Evolutionary conservation across 1,139 yeast genomes (phyloP).

Genomic region (Sugiyamaella japonica): DNA sequence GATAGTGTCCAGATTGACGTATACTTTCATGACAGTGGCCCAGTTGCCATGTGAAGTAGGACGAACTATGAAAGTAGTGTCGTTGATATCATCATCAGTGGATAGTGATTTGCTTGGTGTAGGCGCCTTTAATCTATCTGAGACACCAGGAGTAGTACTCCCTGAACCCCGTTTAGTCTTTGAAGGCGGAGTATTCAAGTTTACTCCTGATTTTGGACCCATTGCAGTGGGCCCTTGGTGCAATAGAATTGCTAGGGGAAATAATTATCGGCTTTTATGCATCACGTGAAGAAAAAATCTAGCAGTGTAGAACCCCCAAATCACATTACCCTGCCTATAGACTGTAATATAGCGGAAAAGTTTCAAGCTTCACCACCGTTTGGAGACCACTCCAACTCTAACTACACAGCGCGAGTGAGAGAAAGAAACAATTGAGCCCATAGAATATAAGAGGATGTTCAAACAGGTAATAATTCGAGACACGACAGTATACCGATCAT

Average conservation of each 20-base stretch:
- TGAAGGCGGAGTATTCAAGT: slow-evolving; percentile 26
- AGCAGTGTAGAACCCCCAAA: too few relatives aligned
- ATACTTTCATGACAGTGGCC: slow-evolving; percentile 46
- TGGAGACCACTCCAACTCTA: too few relatives aligned
- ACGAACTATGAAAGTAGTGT: slow-evolving; percentile 48
- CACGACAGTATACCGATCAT: background rate
- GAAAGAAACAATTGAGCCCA: background rate
- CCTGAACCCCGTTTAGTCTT: slow-evolving; percentile 19
- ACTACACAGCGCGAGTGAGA: background rate
- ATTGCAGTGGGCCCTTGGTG: background rate
- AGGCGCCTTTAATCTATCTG: slow-evolving; percentile 7
- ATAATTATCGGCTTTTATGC: background rate
- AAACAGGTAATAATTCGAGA: background rate
- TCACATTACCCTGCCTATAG: too few relatives aligned
- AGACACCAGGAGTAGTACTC: slow-evolving; percentile 10
- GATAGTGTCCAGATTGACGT: slow-evolving; percentile 53
- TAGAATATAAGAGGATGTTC: background rate
- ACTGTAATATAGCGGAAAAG: background rate
- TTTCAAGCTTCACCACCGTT: background rate
- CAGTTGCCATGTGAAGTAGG: slow-evolving; percentile 47
- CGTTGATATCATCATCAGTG: slow-evolving; percentile 4
- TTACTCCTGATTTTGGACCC: slow-evolving; percentile 21
- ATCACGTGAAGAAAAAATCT: background rate
- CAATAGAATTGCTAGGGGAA: background rate
- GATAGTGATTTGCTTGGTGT: slow-evolving; percentile 14